A percentile compares a stretch with the other conserved stretches of the same genome.
Conservation (phyloP, 2,329 filamentous ascomycete species). For the Aspergillus sp. region DNA sequence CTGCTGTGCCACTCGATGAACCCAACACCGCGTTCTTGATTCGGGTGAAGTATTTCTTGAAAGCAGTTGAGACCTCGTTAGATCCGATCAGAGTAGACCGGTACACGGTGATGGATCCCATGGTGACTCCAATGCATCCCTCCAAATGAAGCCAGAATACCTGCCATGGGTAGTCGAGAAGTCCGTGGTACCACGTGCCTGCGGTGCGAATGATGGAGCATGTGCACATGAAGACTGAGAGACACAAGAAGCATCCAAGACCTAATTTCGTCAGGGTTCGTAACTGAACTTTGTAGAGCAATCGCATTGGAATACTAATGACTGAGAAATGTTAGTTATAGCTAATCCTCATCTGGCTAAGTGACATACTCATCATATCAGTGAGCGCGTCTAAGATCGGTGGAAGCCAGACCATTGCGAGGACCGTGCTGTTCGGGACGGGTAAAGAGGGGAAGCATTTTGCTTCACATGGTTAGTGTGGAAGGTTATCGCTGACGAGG, state of each 20-base stretch:
- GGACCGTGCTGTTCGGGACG: neutral
- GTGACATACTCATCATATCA: neutral
- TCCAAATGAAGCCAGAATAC: conserved; percentile 4
- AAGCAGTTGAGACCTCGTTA: neutral
- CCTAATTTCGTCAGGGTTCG: neutral
- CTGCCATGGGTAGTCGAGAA: conserved; percentile 5
- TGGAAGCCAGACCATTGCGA: neutral
- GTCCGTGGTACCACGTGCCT: neutral
- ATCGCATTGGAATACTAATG: neutral
- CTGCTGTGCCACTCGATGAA: neutral
- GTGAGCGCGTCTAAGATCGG: neutral
- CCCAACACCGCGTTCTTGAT: neutral
- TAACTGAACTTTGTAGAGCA: neutral
- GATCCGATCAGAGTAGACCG: conserved; percentile 1
- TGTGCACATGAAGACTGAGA: conserved; percentile 1
- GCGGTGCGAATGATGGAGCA: conserved; percentile 5
- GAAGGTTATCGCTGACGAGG: neutral
- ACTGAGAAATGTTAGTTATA: neutral
- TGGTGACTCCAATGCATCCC: neutral
- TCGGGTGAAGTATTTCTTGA: neutral
- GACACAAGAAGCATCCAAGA: neutral
- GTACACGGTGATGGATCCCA: conserved; percentile 3
- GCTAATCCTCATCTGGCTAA: neutral
- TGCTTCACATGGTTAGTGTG: neutral
- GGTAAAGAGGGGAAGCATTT: neutral